These are phyloP conservation scores for Phytophthora parvispora DNA, from an alignment of 352 stramenopile species.

Conservation along the genomic window DNA sequence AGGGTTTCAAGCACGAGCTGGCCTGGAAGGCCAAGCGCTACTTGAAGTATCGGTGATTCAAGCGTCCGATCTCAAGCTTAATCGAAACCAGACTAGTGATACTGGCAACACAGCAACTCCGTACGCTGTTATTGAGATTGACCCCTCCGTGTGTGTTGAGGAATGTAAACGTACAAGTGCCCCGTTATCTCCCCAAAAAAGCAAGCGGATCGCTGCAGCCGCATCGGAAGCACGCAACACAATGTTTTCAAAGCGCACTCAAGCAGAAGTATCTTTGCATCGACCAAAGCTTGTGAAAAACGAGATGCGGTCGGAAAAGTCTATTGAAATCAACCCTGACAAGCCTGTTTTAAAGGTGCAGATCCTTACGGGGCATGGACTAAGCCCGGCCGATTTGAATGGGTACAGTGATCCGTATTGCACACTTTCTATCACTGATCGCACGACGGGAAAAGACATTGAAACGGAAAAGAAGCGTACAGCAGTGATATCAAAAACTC, in stretches of 20 bases:
- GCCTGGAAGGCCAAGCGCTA: constrained; percentile 66
- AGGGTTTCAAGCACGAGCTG: constrained; percentile 59
- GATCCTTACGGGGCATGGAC: constrained; percentile 67
- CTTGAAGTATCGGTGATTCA: constrained; percentile 69
- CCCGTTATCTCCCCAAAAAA: constrained; percentile 57
- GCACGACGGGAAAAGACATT: constrained; percentile 49
- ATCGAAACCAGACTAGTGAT: constrained; percentile 27
- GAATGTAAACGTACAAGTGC: constrained; percentile 60
- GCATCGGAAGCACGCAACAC: constrained; percentile 49
- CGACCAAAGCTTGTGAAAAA: constrained; percentile 65
- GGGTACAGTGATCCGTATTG: constrained; percentile 86
- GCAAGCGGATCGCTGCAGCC: constrained; percentile 53
- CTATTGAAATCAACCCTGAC: constrained; percentile 34
- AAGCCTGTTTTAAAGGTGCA: constrained; percentile 59
- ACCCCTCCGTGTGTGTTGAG: constrained; percentile 64
- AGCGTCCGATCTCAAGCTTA: constrained; percentile 34
- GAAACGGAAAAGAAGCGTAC: constrained; percentile 82
- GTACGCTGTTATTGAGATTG: constrained; percentile 73
- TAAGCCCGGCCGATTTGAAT: constrained; percentile 63
- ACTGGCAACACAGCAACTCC: constrained; percentile 43
- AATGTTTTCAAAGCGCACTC: constrained; percentile 57
- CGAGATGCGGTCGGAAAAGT: constrained; percentile 67
- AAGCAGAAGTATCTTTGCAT: constrained; percentile 69
- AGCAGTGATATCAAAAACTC: constrained; percentile 68
- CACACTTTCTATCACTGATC: constrained; percentile 69